A percentile compares a stretch with the other conserved stretches of the same genome.
phyloP scores from a whole-genome alignment of 768 basidiomycete species.

The Termitomyces sp. region DNA sequence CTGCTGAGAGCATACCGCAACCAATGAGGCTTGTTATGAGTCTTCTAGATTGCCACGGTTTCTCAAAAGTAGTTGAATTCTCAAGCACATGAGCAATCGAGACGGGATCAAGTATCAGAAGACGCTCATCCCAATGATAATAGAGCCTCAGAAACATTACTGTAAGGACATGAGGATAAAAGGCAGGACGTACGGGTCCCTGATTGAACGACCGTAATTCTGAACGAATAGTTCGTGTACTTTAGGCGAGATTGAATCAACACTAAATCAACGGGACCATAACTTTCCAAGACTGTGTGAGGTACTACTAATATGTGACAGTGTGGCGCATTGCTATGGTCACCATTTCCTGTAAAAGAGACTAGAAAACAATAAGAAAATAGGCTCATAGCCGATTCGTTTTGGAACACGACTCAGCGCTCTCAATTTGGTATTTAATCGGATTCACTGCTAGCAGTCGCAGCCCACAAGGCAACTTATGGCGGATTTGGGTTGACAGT shows the following conservation, averaged over 20 bases:
- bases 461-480: too few relatives aligned
- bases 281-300: too few relatives aligned
- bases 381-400: too few relatives aligned
- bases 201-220: constrained; percentile 64
- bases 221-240: constrained; percentile 48
- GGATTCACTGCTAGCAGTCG: too few relatives aligned
- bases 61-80: constrained; percentile 69
- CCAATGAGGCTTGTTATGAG: constrained; percentile 78
- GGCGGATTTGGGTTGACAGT: too few relatives aligned
- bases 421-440: too few relatives aligned
- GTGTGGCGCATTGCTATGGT: not conserved
- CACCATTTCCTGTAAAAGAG: too few relatives aligned
- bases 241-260: constrained; percentile 42
- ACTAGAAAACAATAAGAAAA: too few relatives aligned
- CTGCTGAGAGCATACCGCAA: constrained; percentile 77
- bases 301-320: not conserved
- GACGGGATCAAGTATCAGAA: constrained; percentile 75
- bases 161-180: not conserved
- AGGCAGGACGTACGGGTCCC: constrained; percentile 50
- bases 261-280: too few relatives aligned
- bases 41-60: constrained; percentile 74
- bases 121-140: constrained; percentile 67
- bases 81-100: constrained; percentile 72
- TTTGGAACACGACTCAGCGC: too few relatives aligned
- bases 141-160: not conserved